phyloP scores from a whole-genome alignment of 2,329 filamentous ascomycete species.

The Orbilia quercus region DNA sequence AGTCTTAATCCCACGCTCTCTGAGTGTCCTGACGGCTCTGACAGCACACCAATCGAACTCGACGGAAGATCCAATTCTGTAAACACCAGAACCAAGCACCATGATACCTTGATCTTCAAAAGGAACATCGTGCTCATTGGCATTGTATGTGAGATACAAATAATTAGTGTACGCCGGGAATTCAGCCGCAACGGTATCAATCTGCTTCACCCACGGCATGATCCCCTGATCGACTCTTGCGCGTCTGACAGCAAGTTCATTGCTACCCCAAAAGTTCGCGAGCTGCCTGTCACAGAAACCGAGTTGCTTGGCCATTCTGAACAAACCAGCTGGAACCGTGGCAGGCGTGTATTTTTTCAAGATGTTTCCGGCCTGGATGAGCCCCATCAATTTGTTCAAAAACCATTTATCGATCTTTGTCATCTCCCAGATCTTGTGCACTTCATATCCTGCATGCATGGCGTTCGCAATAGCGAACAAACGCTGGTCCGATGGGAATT shows the following conservation, averaged over 20 bases:
- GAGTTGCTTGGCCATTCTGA: constrained; percentile 88
- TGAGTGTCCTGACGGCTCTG: constrained; percentile 87
- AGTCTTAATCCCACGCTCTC: constrained; percentile 86
- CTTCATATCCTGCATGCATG: constrained; percentile 91
- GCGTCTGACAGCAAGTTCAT: constrained; percentile 87
- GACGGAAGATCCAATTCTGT: constrained; percentile 95
- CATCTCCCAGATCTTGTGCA: constrained; percentile 97
- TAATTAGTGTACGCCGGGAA: constrained; percentile 97
- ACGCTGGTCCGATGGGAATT: constrained; percentile 96
- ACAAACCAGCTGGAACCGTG: constrained; percentile 72
- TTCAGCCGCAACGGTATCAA: constrained; percentile 94
- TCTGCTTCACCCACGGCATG: constrained; percentile 92
- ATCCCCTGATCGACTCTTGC: constrained; percentile 84
- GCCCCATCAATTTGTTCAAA: constrained; percentile 85
- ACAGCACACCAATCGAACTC: constrained; percentile 99
- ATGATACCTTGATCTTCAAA: constrained; percentile 94
- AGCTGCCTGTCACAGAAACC: constrained; percentile 95
- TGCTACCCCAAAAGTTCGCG: constrained; percentile 92
- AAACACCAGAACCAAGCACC: constrained; percentile 95
- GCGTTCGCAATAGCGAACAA: constrained; percentile 98
- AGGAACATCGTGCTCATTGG: constrained; percentile 80
- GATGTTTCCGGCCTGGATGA: constrained; percentile 86
- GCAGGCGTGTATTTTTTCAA: constrained; percentile 78
- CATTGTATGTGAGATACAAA: constrained; percentile 95
- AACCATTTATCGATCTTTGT: constrained; percentile 99